Percentiles rank a stretch among this genome's conserved stretches.
Evolutionary conservation across 129 eudicot species (phyloP).

Genomic region (Daucus carota): DNA sequence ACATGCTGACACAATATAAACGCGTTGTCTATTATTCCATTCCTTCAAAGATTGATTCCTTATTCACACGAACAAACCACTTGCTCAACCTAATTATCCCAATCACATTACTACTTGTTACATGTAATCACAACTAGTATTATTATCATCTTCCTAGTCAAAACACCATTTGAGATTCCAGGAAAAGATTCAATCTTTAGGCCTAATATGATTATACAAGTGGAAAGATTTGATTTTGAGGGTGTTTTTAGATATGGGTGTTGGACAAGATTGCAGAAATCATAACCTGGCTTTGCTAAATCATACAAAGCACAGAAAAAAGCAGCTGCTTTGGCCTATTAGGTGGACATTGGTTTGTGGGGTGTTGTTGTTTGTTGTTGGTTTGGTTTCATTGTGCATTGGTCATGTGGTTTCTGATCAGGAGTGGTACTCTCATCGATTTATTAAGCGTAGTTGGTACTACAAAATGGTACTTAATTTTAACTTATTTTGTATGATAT

Average conservation of each 20-base stretch:
- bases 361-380: slow-evolving; percentile 60
- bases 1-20: background rate
- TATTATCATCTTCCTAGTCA: background rate
- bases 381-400: slow-evolving; percentile 60
- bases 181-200: background rate
- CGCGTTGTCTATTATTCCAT: background rate
- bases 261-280: slow-evolving; percentile 8
- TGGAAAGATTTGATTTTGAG: background rate
- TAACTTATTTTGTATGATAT: background rate
- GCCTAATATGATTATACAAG: slow-evolving; percentile 1
- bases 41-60: background rate
- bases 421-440: slow-evolving; percentile 62
- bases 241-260: slow-evolving; percentile 12
- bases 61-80: background rate
- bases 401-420: slow-evolving; percentile 81
- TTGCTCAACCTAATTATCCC: too few species aligned
- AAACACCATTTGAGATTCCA: slow-evolving; percentile 7
- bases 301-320: slow-evolving; percentile 14
- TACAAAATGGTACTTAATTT: slow-evolving; percentile 34
- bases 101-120: background rate
- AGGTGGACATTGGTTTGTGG: slow-evolving; percentile 85
- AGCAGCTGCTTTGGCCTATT: slow-evolving; percentile 42
- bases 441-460: slow-evolving; percentile 45
- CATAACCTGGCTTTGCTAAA: slow-evolving; percentile 19
- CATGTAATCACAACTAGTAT: background rate